Conservation (phyloP, 2,329 filamentous ascomycete species). For the Cladophialophora chaetospira region DNA sequence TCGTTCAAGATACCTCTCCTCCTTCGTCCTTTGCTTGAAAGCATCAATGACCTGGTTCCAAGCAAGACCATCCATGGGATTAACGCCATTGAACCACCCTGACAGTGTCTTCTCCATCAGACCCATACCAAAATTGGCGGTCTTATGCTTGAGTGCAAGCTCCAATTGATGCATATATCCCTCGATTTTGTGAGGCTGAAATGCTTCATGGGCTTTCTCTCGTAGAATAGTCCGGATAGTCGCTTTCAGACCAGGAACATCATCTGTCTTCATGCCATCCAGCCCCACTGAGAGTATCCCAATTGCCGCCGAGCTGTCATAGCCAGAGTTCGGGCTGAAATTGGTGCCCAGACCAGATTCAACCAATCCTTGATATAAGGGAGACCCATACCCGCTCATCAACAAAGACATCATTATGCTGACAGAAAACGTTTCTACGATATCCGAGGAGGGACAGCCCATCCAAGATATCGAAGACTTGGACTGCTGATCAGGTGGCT, state of each 20-base stretch:
- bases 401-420: constrained; percentile 79
- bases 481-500: constrained; percentile 81
- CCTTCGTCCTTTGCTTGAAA: constrained; percentile 73
- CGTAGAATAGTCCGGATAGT: constrained; percentile 72
- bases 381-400: constrained; percentile 93
- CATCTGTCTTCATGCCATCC: constrained; percentile 80
- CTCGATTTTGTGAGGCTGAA: constrained; percentile 87
- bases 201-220: constrained; percentile 72
- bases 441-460: constrained; percentile 76
- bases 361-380: constrained; percentile 83
- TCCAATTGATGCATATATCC: constrained; percentile 93
- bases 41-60: constrained; percentile 87
- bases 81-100: constrained; percentile 92
- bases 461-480: constrained; percentile 96
- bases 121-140: constrained; percentile 88
- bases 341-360: constrained; percentile 88
- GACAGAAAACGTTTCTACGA: constrained; percentile 85
- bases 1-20: constrained; percentile 77
- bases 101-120: constrained; percentile 86
- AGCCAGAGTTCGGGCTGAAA: constrained; percentile 92
- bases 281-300: constrained; percentile 89
- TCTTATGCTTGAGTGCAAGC: constrained; percentile 93
- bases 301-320: constrained; percentile 73
- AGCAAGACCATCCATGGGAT: constrained; percentile 85
- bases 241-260: constrained; percentile 75